phyloP scores from a whole-genome alignment of 2,329 filamentous ascomycete genomes.

The Didymellaceae sp. region DNA sequence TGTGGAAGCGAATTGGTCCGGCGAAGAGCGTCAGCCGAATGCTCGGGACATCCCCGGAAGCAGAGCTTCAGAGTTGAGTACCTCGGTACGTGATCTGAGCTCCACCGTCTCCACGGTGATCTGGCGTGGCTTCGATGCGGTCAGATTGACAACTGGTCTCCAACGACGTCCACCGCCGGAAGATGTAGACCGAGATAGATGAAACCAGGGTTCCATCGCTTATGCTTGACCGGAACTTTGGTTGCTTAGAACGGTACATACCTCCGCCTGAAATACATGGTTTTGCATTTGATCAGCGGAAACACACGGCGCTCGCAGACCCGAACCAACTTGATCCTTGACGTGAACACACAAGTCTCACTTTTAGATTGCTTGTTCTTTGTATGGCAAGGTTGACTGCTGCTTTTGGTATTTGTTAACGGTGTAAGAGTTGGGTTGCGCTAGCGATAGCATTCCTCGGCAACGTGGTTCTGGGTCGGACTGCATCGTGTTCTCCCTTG shows the following conservation, averaged over 20 bases:
- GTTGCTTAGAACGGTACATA: conserved; percentile 16
- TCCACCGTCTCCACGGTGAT: conserved; percentile 45
- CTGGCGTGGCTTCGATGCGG: conserved; percentile 45
- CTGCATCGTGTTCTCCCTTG: conserved; percentile 7
- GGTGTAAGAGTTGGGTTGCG: not conserved
- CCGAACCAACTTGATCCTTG: conserved; percentile 5
- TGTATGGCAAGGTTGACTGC: conserved; percentile 6
- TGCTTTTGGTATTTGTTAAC: conserved; percentile 7
- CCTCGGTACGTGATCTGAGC: conserved; percentile 39
- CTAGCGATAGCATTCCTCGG: conserved; percentile 12
- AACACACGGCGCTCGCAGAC: conserved; percentile 7
- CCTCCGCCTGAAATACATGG: conserved; percentile 5
- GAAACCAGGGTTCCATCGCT: conserved; percentile 6
- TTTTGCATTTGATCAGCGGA: conserved; percentile 14
- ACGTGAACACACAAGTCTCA: not conserved
- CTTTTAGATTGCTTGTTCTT: conserved; percentile 1
- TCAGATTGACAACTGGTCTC: conserved; percentile 38
- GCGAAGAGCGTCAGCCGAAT: conserved; percentile 52
- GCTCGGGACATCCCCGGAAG: conserved; percentile 23
- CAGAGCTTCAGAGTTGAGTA: conserved; percentile 25
- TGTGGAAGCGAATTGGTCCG: conserved; percentile 45
- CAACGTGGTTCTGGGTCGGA: conserved; percentile 4
- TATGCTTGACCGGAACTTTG: conserved; percentile 3
- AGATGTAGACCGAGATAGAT: conserved; percentile 46
- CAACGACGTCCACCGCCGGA: conserved; percentile 38